Percentiles rank a stretch among this genome's conserved stretches.
Conservation (phyloP, 192 early-diverging fungal genomes). For the Rhizophagus clarus region DNA sequence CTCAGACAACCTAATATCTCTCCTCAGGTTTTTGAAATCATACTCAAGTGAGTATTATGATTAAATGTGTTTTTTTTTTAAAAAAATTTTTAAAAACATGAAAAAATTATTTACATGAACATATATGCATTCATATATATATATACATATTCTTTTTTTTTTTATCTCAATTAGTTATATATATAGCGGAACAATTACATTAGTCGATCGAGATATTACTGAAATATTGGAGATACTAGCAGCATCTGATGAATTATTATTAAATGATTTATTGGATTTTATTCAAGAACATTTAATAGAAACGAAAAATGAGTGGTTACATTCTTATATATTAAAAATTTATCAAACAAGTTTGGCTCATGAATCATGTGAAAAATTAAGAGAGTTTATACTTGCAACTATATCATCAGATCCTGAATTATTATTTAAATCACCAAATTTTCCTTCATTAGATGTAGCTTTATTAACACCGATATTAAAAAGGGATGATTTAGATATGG, state of each 20-base stretch:
- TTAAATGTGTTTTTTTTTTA: background rate
- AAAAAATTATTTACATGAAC: no score
- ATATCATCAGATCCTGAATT: constrained; percentile 21
- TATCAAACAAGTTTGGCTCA: background rate
- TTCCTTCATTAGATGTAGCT: constrained; percentile 18
- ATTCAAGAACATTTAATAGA: constrained; percentile 27
- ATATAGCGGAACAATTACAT: constrained; percentile 25
- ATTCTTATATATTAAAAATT: background rate
- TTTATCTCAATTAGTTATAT: constrained; percentile 23
- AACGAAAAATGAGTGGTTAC: background rate
- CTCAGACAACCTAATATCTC: constrained; percentile 15
- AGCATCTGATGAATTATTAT: constrained; percentile 25
- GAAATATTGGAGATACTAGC: constrained; percentile 20
- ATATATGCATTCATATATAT: no score
- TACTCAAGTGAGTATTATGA: constrained; percentile 21
- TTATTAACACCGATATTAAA: constrained; percentile 1
- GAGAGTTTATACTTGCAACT: constrained; percentile 10
- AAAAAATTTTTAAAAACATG: background rate
- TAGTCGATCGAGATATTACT: background rate
- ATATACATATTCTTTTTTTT: background rate
- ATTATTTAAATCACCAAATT: constrained; percentile 20
- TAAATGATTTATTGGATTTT: constrained; percentile 19
- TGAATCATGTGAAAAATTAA: background rate
- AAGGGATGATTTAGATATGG: constrained; percentile 29
- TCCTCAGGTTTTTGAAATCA: constrained; percentile 14